Conservation (phyloP, 1,284 basidiomycete genomes). For the Caloboletus firmus region DNA sequence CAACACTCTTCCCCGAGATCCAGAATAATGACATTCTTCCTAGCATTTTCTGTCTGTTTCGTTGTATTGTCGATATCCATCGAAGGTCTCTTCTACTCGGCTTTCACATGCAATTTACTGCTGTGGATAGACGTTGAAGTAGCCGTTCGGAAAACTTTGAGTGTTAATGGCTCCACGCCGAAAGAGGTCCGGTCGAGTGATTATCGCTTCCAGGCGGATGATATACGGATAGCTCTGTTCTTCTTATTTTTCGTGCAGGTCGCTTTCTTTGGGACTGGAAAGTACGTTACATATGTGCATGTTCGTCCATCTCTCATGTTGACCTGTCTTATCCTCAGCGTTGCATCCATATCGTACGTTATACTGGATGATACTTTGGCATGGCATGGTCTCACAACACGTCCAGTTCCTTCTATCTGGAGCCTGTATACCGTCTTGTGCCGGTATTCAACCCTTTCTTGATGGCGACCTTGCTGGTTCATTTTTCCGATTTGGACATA, state of each 20-base stretch:
- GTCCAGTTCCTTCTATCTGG: slow-evolving; percentile 80
- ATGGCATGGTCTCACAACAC: slow-evolving; percentile 4
- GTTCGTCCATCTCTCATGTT: slow-evolving; percentile 1
- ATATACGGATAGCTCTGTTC: slow-evolving; percentile 75
- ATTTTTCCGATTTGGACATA: slow-evolving; percentile 18
- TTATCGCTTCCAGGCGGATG: slow-evolving; percentile 58
- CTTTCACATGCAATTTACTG: slow-evolving; percentile 63
- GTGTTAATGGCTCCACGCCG: slow-evolving; percentile 1
- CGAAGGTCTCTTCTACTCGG: slow-evolving; percentile 79
- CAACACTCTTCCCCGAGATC: slow-evolving; percentile 42
- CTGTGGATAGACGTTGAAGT: slow-evolving; percentile 74
- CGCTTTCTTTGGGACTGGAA: slow-evolving; percentile 87
- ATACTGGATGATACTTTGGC: not conserved
- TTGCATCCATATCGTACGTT: slow-evolving; percentile 83
- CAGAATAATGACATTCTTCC: slow-evolving; percentile 60
- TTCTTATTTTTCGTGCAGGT: slow-evolving; percentile 88
- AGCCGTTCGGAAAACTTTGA: slow-evolving; percentile 35
- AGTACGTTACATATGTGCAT: slow-evolving; percentile 51
- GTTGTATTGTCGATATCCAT: slow-evolving; percentile 81
- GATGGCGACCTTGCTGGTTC: slow-evolving; percentile 73
- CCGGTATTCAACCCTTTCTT: slow-evolving; percentile 87
- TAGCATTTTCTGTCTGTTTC: slow-evolving; percentile 77
- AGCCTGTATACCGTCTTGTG: slow-evolving; percentile 86
- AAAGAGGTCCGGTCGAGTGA: slow-evolving; percentile 1
- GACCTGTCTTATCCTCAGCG: slow-evolving; percentile 44